These are phyloP conservation scores for Umbilicus rupestris DNA, from an alignment of 164 flowering plant species.

Conservation along the genomic window DNA sequence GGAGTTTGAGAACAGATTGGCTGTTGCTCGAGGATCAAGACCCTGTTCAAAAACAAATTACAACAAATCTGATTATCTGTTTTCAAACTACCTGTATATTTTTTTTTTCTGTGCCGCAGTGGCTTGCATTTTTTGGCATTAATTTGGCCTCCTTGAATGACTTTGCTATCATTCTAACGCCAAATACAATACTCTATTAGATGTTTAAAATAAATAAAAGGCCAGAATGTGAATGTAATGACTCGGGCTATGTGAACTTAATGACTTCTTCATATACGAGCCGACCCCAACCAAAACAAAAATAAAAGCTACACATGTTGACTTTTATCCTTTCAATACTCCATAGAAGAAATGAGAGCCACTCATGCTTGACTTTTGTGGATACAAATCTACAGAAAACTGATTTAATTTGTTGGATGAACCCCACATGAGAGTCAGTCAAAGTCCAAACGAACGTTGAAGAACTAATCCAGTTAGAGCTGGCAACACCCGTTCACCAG, in stretches of 20 bases:
- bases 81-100: background rate
- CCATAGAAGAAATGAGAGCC: conserved; percentile 2
- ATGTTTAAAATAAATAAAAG: background rate
- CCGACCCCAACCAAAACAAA: background rate
- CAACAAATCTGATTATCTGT: background rate
- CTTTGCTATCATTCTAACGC: background rate
- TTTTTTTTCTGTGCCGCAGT: background rate
- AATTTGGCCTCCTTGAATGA: background rate
- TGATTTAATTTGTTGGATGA: background rate
- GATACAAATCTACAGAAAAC: background rate
- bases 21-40: conserved; percentile 79
- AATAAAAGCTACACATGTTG: background rate
- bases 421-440: background rate
- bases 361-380: conserved; percentile 3
- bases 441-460: background rate
- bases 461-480: background rate
- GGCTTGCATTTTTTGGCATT: background rate
- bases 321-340: background rate
- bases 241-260: background rate
- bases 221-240: background rate
- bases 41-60: conserved; percentile 45
- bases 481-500: background rate
- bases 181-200: background rate
- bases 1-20: conserved; percentile 63
- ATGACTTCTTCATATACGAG: background rate